Evolutionary conservation across 2,329 filamentous ascomycete species (phyloP).

Genomic region (Fusarium sp.): DNA sequence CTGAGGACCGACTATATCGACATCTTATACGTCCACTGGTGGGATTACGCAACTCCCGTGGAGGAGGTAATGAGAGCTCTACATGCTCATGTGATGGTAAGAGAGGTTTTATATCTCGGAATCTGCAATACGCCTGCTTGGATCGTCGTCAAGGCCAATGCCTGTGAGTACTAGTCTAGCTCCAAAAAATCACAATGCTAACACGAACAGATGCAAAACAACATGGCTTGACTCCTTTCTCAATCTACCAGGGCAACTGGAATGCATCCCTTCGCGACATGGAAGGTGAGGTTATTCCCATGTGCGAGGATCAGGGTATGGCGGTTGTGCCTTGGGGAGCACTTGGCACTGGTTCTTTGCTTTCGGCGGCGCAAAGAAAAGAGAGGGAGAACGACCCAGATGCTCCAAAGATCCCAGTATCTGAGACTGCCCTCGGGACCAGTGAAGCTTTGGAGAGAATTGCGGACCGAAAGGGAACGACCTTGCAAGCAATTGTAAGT

Average conservation of each 20-base stretch:
- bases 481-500: constrained; percentile 26
- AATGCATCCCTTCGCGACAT: constrained; percentile 48
- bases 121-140: constrained; percentile 53
- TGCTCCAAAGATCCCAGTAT: background rate
- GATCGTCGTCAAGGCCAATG: constrained; percentile 51
- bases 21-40: constrained; percentile 52
- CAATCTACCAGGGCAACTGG: constrained; percentile 53
- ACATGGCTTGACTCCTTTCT: constrained; percentile 49
- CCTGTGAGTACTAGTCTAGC: constrained; percentile 13
- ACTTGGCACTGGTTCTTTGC: constrained; percentile 18
- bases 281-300: constrained; percentile 54
- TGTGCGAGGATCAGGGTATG: constrained; percentile 56
- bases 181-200: background rate
- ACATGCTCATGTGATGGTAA: constrained; percentile 20
- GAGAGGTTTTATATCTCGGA: constrained; percentile 52
- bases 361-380: constrained; percentile 1
- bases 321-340: constrained; percentile 63
- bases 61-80: constrained; percentile 28
- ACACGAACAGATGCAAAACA: constrained; percentile 41
- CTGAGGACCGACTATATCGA: constrained; percentile 57
- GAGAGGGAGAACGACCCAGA: constrained; percentile 5
- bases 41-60: constrained; percentile 28
- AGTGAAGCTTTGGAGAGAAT: constrained; percentile 16
- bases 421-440: background rate
- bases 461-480: constrained; percentile 16